Conservation (phyloP, 495 filamentous ascomycete species). For the Apiosordaria backusii region DNA sequence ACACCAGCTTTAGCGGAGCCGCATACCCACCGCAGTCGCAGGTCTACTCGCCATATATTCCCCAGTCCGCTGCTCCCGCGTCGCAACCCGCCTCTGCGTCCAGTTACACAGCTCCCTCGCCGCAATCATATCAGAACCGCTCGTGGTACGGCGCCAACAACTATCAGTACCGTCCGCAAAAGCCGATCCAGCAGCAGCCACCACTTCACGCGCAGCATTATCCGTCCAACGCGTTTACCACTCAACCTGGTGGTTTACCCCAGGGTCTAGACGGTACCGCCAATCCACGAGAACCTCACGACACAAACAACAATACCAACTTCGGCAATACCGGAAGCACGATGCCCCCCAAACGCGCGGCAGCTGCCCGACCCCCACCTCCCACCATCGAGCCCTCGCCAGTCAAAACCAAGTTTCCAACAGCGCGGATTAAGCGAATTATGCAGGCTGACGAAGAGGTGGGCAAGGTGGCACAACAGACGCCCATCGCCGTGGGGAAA, state of each 20-base stretch:
- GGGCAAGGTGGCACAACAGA: conserved; percentile 96
- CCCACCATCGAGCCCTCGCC: conserved; percentile 53
- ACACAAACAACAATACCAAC: conserved; percentile 10
- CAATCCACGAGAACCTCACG: neutral
- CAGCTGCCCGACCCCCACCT: conserved; percentile 18
- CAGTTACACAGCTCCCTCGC: conserved; percentile 6
- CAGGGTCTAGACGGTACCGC: neutral
- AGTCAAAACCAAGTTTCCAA: conserved; percentile 94
- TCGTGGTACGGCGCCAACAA: conserved; percentile 13
- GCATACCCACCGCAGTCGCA: conserved; percentile 9
- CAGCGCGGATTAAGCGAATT: conserved; percentile 96
- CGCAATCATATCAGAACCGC: conserved; percentile 1
- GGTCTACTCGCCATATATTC: conserved; percentile 15
- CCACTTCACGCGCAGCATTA: conserved; percentile 14
- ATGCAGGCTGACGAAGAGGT: conserved; percentile 99
- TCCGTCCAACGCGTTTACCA: conserved; percentile 6
- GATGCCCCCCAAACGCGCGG: conserved; percentile 19
- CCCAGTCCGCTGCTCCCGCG: neutral
- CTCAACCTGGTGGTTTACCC: neutral
- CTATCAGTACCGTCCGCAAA: conserved; percentile 13
- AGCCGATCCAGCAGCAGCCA: conserved; percentile 20
- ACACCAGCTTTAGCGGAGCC: neutral
- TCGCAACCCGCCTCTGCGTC: neutral
- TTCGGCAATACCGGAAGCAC: neutral
- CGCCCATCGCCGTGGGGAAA: conserved; percentile 90